phyloP scores from a whole-genome alignment of 306 rosid species.

The Ormosia emarginata region DNA sequence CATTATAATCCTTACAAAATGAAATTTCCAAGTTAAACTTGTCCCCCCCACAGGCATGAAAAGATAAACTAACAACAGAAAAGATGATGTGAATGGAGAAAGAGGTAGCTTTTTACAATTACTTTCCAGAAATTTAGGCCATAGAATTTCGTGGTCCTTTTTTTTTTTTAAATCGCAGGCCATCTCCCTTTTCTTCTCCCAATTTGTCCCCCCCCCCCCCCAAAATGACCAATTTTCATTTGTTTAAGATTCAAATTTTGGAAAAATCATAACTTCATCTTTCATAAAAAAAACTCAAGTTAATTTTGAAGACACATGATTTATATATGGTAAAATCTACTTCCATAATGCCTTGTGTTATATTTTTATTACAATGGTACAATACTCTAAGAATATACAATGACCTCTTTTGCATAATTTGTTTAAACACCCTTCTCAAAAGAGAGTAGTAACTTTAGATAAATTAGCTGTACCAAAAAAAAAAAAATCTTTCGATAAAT shows the following conservation, averaged over 20 bases:
- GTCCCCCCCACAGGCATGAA: neutral
- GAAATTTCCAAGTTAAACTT: neutral
- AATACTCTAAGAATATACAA: no score
- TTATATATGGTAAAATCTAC: neutral
- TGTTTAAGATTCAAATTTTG: neutral
- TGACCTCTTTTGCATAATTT: no score
- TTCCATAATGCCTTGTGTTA: neutral
- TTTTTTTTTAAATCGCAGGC: neutral
- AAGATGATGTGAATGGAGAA: slow-evolving; percentile 4
- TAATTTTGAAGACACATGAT: neutral
- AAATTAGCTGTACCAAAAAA: no score
- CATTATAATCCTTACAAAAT: neutral
- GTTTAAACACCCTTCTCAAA: neutral
- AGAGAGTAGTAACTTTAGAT: neutral
- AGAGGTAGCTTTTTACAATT: neutral
- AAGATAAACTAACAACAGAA: neutral
- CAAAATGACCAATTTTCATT: neutral
- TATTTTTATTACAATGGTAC: no score
- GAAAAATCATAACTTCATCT: neutral
- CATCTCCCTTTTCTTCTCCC: neutral
- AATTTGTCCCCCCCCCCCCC: neutral
- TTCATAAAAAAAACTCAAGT: neutral
- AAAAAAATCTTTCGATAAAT: neutral
- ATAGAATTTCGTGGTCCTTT: no score
- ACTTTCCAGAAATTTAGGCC: slow-evolving; percentile 17